Evolutionary conservation across 2,329 filamentous ascomycete species (phyloP).

Genomic region (Periconia macrospinosa): DNA sequence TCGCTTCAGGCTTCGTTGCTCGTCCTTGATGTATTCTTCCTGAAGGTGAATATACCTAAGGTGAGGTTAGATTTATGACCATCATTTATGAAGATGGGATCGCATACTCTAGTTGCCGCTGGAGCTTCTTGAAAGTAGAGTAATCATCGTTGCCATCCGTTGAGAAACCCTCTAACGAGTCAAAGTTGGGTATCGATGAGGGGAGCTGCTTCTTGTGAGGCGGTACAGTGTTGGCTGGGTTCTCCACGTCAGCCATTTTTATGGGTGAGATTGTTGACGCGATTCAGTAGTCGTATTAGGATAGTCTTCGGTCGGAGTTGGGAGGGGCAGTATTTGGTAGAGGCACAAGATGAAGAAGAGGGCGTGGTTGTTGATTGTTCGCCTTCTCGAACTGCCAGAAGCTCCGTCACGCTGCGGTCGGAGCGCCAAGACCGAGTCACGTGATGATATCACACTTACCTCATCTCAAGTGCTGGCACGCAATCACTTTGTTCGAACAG

Average conservation of each 20-base stretch:
- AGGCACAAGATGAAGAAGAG: constrained; percentile 1
- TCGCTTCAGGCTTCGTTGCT: constrained; percentile 95
- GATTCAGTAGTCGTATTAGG: too few species aligned
- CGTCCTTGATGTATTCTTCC: constrained; percentile 99
- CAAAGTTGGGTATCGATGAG: constrained; percentile 83
- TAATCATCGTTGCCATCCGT: constrained; percentile 90
- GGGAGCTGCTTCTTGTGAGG: constrained; percentile 80
- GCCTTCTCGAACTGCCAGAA: constrained; percentile 27
- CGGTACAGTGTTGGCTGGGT: constrained; percentile 70
- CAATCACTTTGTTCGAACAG: too few species aligned
- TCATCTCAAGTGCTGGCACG: too few species aligned
- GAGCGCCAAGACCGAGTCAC: constrained; percentile 24
- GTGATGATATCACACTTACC: not conserved
- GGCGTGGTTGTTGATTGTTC: constrained; percentile 14
- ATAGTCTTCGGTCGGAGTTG: not conserved
- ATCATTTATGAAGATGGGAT: not conserved
- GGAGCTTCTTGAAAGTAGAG: constrained; percentile 91
- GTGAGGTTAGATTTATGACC: constrained; percentile 28
- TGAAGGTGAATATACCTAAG: constrained; percentile 89
- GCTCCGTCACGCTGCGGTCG: constrained; percentile 26
- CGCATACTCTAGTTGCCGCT: constrained; percentile 88
- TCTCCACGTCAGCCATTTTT: constrained; percentile 87
- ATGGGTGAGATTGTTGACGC: constrained; percentile 4
- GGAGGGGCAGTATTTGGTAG: not conserved
- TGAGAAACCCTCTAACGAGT: constrained; percentile 81